Conservation (phyloP, 2,329 filamentous ascomycete species). For the Diaporthe humulicola region DNA sequence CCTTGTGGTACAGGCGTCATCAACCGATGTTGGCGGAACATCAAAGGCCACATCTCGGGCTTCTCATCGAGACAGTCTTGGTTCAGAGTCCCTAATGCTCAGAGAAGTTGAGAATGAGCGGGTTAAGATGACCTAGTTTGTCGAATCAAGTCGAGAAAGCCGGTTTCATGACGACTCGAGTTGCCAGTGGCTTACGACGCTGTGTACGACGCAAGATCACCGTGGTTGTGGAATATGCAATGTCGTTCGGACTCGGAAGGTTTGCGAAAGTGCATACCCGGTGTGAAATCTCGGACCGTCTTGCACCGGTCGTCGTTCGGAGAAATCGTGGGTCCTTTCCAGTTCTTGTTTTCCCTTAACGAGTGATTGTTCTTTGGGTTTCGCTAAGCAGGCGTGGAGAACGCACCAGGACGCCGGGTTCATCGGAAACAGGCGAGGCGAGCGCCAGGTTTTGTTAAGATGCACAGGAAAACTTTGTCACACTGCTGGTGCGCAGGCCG, state of each 20-base stretch:
- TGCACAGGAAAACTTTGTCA: slow-evolving; percentile 7
- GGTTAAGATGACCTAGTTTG: background rate
- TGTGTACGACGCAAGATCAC: background rate
- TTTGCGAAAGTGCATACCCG: background rate
- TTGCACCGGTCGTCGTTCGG: background rate
- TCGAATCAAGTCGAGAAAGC: background rate
- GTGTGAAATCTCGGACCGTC: background rate
- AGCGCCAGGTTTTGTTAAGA: background rate
- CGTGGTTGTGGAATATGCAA: background rate
- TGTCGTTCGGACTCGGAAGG: background rate
- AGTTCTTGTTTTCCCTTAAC: background rate
- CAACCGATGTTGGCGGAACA: background rate
- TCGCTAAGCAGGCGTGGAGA: background rate
- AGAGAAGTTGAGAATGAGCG: background rate
- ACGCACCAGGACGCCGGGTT: background rate
- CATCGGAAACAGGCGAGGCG: background rate
- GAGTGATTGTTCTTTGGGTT: background rate
- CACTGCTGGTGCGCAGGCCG: background rate
- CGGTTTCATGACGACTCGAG: background rate
- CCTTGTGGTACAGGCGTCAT: background rate
- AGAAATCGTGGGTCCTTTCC: background rate
- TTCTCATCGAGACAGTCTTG: background rate
- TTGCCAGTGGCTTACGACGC: background rate
- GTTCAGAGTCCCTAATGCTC: background rate
- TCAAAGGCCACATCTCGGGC: background rate